Conservation (phyloP, 2,329 filamentous ascomycete genomes). For the Coniochaeta pulveracea region DNA sequence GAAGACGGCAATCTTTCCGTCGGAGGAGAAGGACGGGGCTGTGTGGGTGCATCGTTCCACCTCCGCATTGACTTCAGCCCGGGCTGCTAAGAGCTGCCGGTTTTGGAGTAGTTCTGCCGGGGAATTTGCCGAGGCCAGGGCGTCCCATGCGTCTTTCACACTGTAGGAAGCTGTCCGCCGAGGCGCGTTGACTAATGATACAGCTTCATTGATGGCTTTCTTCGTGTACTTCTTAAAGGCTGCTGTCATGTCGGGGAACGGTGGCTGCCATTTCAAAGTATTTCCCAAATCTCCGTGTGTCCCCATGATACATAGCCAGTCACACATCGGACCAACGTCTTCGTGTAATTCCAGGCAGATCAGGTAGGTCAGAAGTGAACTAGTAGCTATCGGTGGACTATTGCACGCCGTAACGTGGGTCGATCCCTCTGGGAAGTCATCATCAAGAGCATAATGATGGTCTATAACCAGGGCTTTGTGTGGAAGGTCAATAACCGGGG, state of each 20-base stretch:
- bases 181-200: slow-evolving; percentile 54
- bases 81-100: slow-evolving; percentile 36
- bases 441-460: slow-evolving; percentile 44
- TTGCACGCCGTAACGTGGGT: slow-evolving; percentile 50
- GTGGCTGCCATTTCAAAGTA: slow-evolving; percentile 51
- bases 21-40: slow-evolving; percentile 50
- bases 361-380: slow-evolving; percentile 50
- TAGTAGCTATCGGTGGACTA: slow-evolving; percentile 54
- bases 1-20: slow-evolving; percentile 51
- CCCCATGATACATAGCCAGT: slow-evolving; percentile 52
- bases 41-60: slow-evolving; percentile 50
- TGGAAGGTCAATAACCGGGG: slow-evolving; percentile 36
- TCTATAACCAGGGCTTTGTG: slow-evolving; percentile 50
- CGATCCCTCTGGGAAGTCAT: slow-evolving; percentile 44
- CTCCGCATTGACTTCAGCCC: slow-evolving; percentile 48
- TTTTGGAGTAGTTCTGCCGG: slow-evolving; percentile 41
- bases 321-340: slow-evolving; percentile 33
- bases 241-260: slow-evolving; percentile 53
- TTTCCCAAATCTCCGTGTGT: slow-evolving; percentile 58
- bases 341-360: slow-evolving; percentile 47
- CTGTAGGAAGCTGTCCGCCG: slow-evolving; percentile 49
- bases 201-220: slow-evolving; percentile 50
- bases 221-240: slow-evolving; percentile 51
- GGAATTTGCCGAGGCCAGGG: slow-evolving; percentile 35
- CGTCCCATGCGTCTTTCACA: slow-evolving; percentile 48